Evolutionary conservation across 1,284 basidiomycete genomes (phyloP), one percentile per base, ranked within the genome.

Genomic region (Malassezia pachydermatis): DNA sequence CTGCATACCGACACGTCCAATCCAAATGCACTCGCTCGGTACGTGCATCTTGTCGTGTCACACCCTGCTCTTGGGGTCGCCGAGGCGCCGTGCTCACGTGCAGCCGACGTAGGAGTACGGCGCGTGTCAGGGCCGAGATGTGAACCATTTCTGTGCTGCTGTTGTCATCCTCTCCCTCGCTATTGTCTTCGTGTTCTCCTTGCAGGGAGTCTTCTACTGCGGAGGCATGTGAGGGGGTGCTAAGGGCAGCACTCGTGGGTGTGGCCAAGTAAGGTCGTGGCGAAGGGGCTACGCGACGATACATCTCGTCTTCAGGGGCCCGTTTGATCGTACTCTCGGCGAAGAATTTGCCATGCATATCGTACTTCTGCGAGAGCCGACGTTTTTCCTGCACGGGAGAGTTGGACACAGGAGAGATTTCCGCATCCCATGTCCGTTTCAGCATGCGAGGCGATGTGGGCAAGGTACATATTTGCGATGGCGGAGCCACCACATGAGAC

Each of bases 321-420:
- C 28, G 35, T 11, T 20, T 27, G 25, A 14, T 28, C 13, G 16
- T 25, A 13, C 22, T 13, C 0, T 36, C 25, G 19, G 39, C 28
- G 24, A 47, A 52, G 29, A 52, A 47, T 37, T 52, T 52, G 39
- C 50, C 50, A 24, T 52, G 45, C 28, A 34, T 27, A 19, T 52
- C 45, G 45, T 52, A 52, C 40, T 52, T 52, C 29, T 29, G 19
- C 4, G 48, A 30, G 23, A 28, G 29, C 35, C 33, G n/a, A n/a
- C n/a, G n/a, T n/a, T n/a, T n/a, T n/a, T n/a, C n/a, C n/a, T n/a
- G n/a, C n/a, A n/a, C n/a, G n/a, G n/a, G n/a, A n/a, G n/a, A n/a
- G n/a, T n/a, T n/a, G n/a, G n/a, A n/a, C n/a, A n/a, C n/a, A n/a
- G n/a, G n/a, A n/a, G n/a, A n/a, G n/a, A n/a, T n/a, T n/a, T n/a